Conservation (phyloP, 257 asterid species). For the Solanum peruvianum region DNA sequence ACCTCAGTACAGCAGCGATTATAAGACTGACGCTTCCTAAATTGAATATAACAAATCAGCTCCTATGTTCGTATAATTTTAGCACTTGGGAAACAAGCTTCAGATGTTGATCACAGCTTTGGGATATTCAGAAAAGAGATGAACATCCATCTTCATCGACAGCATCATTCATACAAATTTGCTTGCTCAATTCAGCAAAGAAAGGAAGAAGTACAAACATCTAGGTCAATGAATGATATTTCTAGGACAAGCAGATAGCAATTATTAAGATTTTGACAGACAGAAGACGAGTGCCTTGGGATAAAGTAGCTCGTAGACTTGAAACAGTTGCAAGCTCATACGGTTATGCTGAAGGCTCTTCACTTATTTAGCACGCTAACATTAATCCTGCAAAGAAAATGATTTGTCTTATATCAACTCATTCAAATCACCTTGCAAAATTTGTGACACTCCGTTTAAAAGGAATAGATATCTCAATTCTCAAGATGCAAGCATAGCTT, state of each 20-base stretch:
- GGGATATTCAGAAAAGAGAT: background rate
- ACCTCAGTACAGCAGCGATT: background rate
- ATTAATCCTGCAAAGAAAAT: background rate
- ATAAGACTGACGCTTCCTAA: background rate
- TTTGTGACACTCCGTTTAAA: background rate
- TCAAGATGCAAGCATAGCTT: background rate
- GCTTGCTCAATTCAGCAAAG: background rate
- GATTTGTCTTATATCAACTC: background rate
- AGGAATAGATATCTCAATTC: background rate
- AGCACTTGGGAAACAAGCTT: background rate
- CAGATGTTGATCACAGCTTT: background rate
- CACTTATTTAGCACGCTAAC: background rate
- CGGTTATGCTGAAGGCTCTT: background rate
- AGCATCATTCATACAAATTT: background rate
- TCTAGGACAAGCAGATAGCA: background rate
- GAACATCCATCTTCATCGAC: background rate
- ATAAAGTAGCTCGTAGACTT: background rate
- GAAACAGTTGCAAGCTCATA: background rate
- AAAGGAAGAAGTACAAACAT: background rate
- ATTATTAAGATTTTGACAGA: background rate
- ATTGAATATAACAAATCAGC: background rate
- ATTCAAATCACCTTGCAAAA: background rate
- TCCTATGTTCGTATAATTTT: background rate
- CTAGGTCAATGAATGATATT: background rate
- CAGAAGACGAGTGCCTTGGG: background rate